phyloP scores from a whole-genome alignment of 225 moss, liverwort and hornwort species.

The Sphagnum tenellum region DNA sequence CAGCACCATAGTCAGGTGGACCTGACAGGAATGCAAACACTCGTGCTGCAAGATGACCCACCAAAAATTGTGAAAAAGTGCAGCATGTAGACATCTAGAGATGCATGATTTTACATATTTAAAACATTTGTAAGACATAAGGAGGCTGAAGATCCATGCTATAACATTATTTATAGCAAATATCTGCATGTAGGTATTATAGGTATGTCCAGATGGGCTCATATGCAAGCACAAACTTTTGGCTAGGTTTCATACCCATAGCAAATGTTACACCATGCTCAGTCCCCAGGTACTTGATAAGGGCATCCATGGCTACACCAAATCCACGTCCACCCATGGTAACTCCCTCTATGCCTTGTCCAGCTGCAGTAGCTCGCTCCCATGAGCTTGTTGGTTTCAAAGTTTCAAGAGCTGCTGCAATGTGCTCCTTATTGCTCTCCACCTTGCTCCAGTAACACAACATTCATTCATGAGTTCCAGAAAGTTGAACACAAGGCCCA shows the following conservation, averaged over 20 bases:
- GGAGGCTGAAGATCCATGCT: too few relatives aligned
- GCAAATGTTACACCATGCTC: constrained; percentile 94
- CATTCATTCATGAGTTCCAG: too few relatives aligned
- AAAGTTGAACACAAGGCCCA: too few relatives aligned
- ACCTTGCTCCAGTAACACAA: constrained; percentile 34
- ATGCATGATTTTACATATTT: too few relatives aligned
- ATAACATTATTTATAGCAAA: too few relatives aligned
- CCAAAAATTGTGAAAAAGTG: not conserved
- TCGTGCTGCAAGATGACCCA: constrained; percentile 53
- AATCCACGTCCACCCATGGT: constrained; percentile 97
- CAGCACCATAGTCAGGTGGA: constrained; percentile 97
- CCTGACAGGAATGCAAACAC: constrained; percentile 96
- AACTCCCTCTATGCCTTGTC: constrained; percentile 83
- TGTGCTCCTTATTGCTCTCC: constrained; percentile 89
- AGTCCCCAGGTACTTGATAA: constrained; percentile 88
- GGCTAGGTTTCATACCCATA: constrained; percentile 40
- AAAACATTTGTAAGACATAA: too few relatives aligned
- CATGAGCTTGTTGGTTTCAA: constrained; percentile 96
- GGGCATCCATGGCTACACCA: constrained; percentile 96
- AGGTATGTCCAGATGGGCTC: too few relatives aligned
- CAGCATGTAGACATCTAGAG: too few relatives aligned
- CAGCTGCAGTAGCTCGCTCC: constrained; percentile 97
- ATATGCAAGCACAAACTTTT: too few relatives aligned
- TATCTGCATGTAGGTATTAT: too few relatives aligned
- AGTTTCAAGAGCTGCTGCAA: constrained; percentile 90